Percentiles rank a stretch among this genome's conserved stretches.
Evolutionary conservation across 495 filamentous ascomycete species (phyloP).

Genomic region (Opeltia flavorubescens): DNA sequence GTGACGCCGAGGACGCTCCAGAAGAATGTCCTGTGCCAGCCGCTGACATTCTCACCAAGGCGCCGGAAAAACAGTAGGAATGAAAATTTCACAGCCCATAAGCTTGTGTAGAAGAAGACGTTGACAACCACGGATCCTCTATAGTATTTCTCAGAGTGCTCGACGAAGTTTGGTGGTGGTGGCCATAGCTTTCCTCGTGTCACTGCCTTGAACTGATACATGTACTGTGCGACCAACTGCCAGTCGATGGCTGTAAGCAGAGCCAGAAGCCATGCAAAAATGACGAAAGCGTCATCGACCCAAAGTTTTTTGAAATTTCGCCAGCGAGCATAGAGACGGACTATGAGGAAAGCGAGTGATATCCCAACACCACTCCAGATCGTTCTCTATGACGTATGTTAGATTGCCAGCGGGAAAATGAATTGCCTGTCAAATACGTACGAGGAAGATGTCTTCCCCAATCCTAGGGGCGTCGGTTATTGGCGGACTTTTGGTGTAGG

Average conservation of each 20-base stretch:
- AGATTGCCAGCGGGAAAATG: too few species aligned
- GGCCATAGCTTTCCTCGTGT: not conserved
- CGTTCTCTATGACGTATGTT: too few species aligned
- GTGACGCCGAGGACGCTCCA: conserved; percentile 13
- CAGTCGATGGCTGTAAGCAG: conserved; percentile 14
- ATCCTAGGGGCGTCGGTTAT: too few species aligned
- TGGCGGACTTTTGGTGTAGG: too few species aligned
- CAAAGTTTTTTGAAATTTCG: conserved; percentile 14
- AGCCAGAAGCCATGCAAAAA: conserved; percentile 15
- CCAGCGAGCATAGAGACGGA: too few species aligned
- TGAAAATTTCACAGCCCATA: conserved; percentile 18
- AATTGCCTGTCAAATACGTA: too few species aligned
- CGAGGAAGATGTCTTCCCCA: too few species aligned
- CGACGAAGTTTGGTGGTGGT: not conserved
- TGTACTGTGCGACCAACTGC: conserved; percentile 1
- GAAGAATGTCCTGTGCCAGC: conserved; percentile 7
- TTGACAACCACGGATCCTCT: conserved; percentile 4
- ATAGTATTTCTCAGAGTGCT: not conserved
- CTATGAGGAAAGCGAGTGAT: too few species aligned
- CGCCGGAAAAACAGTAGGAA: conserved; percentile 21
- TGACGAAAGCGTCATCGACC: conserved; percentile 16
- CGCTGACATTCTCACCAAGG: conserved; percentile 9
- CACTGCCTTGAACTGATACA: conserved; percentile 1
- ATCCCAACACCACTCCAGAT: too few species aligned
- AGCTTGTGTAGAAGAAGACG: conserved; percentile 15